Evolutionary conservation across 2,329 filamentous ascomycete species (phyloP), one percentile per base, ranked within the genome.

Genomic region (Pezicula radicicola): DNA sequence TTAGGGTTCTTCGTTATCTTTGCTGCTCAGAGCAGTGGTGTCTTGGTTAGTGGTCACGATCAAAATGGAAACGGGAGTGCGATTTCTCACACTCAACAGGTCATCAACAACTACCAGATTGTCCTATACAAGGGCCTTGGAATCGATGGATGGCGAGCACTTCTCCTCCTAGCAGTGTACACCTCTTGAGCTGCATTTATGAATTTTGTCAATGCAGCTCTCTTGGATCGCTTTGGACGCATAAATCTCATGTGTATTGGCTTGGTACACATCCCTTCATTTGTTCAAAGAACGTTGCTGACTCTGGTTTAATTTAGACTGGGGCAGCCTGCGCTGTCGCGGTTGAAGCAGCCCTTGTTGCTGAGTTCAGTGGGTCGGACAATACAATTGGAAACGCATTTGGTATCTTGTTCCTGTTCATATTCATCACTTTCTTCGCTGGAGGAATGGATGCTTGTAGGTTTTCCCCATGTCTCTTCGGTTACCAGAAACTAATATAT

Each of bases 161-260:
- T 58, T 13, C 16, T 56, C 6, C 42, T 58, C 12, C 48, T 33
- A 16, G 54, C 46, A 36, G 39, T 49, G 28, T 58, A 46, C 40
- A 53, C 45, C 36, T 41, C 54, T 3, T 46, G 35, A 35, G 52
- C 47, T 12, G 33, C 50, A 9, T 42, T 55, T 21, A 36, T 44
- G 21, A 57, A 59, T 28, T 47, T 19, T 21, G 47, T 57, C 28
- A 53, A 52, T 27, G 48, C 48, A 9, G 18, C 49, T 36, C 35
- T 55, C 21, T 25, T 57, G 12, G 56, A 56, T 42, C 49, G 48
- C 28, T 48, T 52, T 44, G 56, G 56, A 33, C 30, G 56, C 10
- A 51, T 48, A 13, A 46, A 28, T 16, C 25, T 55, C 6, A 42
- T 57, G 43, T 46, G 13, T 21, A 30, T 54, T 46, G 55, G 55